Percentiles rank a stretch among this genome's conserved stretches.
These are phyloP conservation scores for Aspergillus saccharolyticus DNA, from an alignment of 495 filamentous ascomycete species.

Conservation along the genomic window DNA sequence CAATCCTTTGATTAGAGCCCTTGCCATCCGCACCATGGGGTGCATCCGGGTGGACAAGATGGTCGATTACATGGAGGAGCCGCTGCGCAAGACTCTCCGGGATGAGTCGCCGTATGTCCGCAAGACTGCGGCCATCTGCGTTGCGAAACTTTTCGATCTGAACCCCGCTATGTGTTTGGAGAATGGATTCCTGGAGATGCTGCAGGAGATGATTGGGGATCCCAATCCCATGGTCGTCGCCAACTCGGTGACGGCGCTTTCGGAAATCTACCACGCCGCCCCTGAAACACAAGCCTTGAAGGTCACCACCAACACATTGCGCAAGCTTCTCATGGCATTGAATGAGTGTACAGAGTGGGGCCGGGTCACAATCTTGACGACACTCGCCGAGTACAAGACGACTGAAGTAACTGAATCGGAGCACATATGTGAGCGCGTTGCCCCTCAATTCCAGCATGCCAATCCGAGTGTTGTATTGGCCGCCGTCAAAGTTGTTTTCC, in stretches of 20 bases:
- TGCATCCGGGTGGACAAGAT: conserved; percentile 99
- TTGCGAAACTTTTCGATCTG: conserved; percentile 95
- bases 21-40: conserved; percentile 98
- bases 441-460: conserved; percentile 97
- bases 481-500: conserved; percentile 95
- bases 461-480: conserved; percentile 95
- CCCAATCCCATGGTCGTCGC: conserved; percentile 99
- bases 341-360: conserved; percentile 99
- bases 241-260: conserved; percentile 88
- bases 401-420: conserved; percentile 90
- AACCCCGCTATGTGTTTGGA: conserved; percentile 89
- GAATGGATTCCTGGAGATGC: conserved; percentile 91
- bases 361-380: conserved; percentile 88
- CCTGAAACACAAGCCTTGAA: conserved; percentile 85
- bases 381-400: conserved; percentile 82
- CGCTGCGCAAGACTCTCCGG: conserved; percentile 88
- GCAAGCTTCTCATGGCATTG: conserved; percentile 93
- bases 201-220: conserved; percentile 95
- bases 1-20: conserved; percentile 88
- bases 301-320: conserved; percentile 74
- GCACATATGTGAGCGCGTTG: conserved; percentile 94
- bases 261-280: conserved; percentile 84
- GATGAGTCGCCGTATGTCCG: conserved; percentile 98
- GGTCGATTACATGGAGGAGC: conserved; percentile 99
- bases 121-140: conserved; percentile 96